Conservation (phyloP, 2,329 filamentous ascomycete genomes). For the Aspergillus sp. region DNA sequence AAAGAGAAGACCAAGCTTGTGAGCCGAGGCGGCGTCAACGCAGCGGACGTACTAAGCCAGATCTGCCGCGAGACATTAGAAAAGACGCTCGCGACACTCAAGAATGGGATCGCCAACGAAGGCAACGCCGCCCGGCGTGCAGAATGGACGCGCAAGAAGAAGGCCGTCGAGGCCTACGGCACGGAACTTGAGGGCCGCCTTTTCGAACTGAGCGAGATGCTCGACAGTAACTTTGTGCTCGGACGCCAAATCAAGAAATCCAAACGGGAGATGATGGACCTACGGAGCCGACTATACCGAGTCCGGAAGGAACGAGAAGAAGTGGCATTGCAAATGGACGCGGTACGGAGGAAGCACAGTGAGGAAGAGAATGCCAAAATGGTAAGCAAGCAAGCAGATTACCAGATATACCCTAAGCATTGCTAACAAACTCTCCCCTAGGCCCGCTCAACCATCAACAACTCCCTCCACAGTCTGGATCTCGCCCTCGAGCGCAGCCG, state of each 20-base stretch:
- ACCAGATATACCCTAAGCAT: background rate
- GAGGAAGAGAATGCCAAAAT: conserved; percentile 41
- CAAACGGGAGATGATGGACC: conserved; percentile 47
- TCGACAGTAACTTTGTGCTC: conserved; percentile 53
- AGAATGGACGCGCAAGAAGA: conserved; percentile 48
- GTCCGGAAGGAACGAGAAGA: conserved; percentile 53
- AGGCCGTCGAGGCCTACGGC: conserved; percentile 52
- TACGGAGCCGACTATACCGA: conserved; percentile 51
- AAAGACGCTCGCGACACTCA: conserved; percentile 47
- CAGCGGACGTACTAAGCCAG: conserved; percentile 55
- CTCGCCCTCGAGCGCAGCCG: conserved; percentile 44
- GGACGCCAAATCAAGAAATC: conserved; percentile 48
- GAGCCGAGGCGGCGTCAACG: conserved; percentile 50
- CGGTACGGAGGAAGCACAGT: conserved; percentile 46
- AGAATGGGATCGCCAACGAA: conserved; percentile 44
- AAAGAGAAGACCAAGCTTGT: conserved; percentile 40
- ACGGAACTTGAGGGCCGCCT: conserved; percentile 52
- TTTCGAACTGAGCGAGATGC: conserved; percentile 54
- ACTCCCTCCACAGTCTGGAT: conserved; percentile 46
- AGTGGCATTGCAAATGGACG: conserved; percentile 54
- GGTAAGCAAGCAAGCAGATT: conserved; percentile 26
- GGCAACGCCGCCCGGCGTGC: conserved; percentile 41
- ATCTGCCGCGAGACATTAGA: conserved; percentile 54
- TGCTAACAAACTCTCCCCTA: conserved; percentile 17
- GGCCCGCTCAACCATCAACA: conserved; percentile 45